These are phyloP conservation scores for Aleurites moluccanus DNA, from an alignment of 441 rosid species.

Conservation along the genomic window DNA sequence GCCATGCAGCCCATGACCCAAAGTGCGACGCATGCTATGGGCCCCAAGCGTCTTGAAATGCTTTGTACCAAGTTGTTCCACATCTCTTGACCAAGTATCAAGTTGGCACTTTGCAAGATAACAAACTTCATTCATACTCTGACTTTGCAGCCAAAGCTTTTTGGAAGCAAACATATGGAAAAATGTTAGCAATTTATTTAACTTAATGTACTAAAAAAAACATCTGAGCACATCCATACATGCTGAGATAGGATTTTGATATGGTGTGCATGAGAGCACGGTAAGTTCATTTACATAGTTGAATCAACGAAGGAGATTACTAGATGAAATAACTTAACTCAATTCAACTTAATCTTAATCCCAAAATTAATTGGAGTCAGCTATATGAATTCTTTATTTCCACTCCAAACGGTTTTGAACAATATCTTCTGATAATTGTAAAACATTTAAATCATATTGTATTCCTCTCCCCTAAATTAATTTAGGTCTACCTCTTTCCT, in stretches of 20 bases:
- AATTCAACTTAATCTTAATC: too few relatives aligned
- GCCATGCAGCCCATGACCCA: neutral
- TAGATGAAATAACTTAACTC: neutral
- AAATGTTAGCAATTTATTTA: neutral
- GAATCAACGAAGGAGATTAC: neutral
- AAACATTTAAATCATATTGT: too few relatives aligned
- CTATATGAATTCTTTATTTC: too few relatives aligned
- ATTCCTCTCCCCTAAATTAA: too few relatives aligned
- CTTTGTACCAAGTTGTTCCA: neutral
- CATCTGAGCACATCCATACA: neutral
- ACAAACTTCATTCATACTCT: neutral
- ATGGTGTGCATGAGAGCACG: neutral
- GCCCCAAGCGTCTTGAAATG: neutral
- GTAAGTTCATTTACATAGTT: neutral
- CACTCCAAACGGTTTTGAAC: too few relatives aligned
- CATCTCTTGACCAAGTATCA: neutral
- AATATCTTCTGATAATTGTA: too few relatives aligned
- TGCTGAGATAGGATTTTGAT: neutral
- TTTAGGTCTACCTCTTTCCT: too few relatives aligned
- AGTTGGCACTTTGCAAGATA: neutral
- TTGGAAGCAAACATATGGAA: neutral
- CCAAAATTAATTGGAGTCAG: too few relatives aligned
- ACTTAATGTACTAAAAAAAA: neutral
- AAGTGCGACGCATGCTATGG: neutral
- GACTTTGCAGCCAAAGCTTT: neutral